A percentile compares a stretch with the other conserved stretches of the same genome.
These are phyloP conservation scores for Sporothrix schenckii DNA, from an alignment of 2,329 filamentous ascomycete species.

Conservation along the genomic window DNA sequence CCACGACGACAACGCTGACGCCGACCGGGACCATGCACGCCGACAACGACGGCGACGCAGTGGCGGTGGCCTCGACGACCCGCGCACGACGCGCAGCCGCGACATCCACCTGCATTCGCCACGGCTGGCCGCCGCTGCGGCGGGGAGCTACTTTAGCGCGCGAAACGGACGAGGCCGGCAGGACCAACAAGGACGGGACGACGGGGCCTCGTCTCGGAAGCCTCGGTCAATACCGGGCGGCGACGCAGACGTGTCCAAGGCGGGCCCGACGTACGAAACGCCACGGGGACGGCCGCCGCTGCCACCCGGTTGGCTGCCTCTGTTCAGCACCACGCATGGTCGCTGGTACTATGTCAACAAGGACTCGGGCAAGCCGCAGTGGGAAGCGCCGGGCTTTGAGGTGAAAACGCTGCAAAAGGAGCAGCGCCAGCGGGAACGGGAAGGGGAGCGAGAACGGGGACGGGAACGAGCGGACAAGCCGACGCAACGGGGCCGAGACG, in stretches of 20 bases:
- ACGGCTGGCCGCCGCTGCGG: not conserved
- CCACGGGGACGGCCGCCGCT: conserved; percentile 49
- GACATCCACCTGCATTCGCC: conserved; percentile 15
- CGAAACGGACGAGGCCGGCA: not conserved
- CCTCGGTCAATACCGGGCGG: conserved; percentile 2
- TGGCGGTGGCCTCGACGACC: not conserved
- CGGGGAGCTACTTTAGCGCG: conserved; percentile 7
- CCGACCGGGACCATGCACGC: no score
- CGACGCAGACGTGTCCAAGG: not conserved
- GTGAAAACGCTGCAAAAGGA: not conserved
- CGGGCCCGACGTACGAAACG: conserved; percentile 34
- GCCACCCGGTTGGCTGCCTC: conserved; percentile 57
- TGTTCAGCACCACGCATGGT: conserved; percentile 58
- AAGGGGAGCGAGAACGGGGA: not conserved
- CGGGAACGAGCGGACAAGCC: not conserved
- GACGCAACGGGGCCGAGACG: not conserved
- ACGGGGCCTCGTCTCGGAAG: not conserved
- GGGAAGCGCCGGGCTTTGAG: conserved; percentile 50
- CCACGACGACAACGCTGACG: not conserved
- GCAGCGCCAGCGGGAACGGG: not conserved
- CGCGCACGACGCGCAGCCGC: not conserved
- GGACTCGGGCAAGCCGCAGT: conserved; percentile 58
- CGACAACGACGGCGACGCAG: not conserved
- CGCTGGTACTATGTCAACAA: conserved; percentile 63
- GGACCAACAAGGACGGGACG: not conserved